phyloP scores from a whole-genome alignment of 116 monocot genomes.

The Dioscorea cayenensis region DNA sequence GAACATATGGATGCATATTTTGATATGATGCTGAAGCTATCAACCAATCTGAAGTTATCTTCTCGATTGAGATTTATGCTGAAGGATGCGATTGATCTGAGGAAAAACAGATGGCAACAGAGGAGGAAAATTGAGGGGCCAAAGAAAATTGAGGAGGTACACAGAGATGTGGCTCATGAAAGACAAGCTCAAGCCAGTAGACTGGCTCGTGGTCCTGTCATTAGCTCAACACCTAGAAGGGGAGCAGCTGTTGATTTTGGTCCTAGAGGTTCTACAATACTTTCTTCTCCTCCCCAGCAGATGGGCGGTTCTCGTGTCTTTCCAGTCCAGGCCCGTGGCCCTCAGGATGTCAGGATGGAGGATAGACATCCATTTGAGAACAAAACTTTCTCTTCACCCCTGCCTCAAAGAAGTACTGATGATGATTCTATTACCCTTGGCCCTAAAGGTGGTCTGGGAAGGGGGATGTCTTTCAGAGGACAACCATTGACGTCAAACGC shows the following conservation, averaged over 20 bases:
- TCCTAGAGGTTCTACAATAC: slow-evolving; percentile 23
- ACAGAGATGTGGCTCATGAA: slow-evolving; percentile 84
- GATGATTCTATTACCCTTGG: slow-evolving; percentile 64
- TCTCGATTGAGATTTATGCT: slow-evolving; percentile 87
- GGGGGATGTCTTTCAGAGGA: slow-evolving; percentile 78
- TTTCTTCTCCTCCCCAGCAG: slow-evolving; percentile 47
- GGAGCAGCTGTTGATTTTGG: slow-evolving; percentile 57
- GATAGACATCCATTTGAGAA: slow-evolving; percentile 54
- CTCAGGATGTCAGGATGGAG: slow-evolving; percentile 61
- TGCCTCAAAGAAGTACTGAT: slow-evolving; percentile 52
- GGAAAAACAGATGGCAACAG: slow-evolving; percentile 86
- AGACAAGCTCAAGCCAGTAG: slow-evolving; percentile 75
- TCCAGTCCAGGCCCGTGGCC: slow-evolving; percentile 23
- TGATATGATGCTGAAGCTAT: slow-evolving; percentile 51
- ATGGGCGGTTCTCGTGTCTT: slow-evolving; percentile 25
- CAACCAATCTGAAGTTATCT: slow-evolving; percentile 59
- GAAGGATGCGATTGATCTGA: slow-evolving; percentile 80
- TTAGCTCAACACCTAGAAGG: slow-evolving; percentile 42
- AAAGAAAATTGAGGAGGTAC: slow-evolving; percentile 95
- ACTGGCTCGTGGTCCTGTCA: slow-evolving; percentile 49
- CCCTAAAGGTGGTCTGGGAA: slow-evolving; percentile 84
- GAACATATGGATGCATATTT: slow-evolving; percentile 86
- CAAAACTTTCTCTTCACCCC: slow-evolving; percentile 46
- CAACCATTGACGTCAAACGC: slow-evolving; percentile 33
- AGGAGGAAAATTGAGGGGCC: slow-evolving; percentile 93